A percentile compares a stretch with the other conserved stretches of the same genome.
Conservation (phyloP, 169 alveolate genomes). For the Perkinsus olseni region DNA sequence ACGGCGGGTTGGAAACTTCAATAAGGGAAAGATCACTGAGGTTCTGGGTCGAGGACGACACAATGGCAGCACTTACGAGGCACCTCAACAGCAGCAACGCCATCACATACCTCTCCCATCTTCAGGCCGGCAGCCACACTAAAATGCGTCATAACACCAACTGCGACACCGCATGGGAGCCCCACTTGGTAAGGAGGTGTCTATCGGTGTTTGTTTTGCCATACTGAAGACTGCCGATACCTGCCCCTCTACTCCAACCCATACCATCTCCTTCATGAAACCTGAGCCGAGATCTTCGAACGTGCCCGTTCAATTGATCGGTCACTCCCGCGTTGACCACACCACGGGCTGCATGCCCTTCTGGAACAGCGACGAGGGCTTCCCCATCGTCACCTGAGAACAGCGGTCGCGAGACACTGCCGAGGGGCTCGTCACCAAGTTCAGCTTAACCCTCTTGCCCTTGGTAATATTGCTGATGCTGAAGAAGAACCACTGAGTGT, state of each 20-base stretch:
- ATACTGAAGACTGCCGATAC: constrained; percentile 2
- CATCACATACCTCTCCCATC: neutral
- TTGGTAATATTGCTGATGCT: constrained; percentile 43
- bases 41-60: too few species aligned
- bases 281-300: neutral
- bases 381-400: constrained; percentile 48
- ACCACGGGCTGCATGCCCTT: constrained; percentile 65
- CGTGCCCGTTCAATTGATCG: neutral
- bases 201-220: neutral
- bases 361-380: constrained; percentile 54
- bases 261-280: constrained; percentile 31
- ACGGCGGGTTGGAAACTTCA: too few species aligned
- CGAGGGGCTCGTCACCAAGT: too few species aligned
- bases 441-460: constrained; percentile 28
- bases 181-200: neutral
- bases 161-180: neutral
- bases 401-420: too few species aligned
- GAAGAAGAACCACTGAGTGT: constrained; percentile 78
- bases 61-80: neutral
- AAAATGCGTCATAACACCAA: neutral
- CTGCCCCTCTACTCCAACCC: constrained; percentile 36
- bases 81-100: neutral
- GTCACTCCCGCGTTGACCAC: constrained; percentile 32
- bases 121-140: neutral
- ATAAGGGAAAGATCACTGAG: too few species aligned